Evolutionary conservation across 2,329 filamentous ascomycete genomes (phyloP), one percentile per base, ranked within the genome.

Genomic region (Paraphoma chrysanthemicola): DNA sequence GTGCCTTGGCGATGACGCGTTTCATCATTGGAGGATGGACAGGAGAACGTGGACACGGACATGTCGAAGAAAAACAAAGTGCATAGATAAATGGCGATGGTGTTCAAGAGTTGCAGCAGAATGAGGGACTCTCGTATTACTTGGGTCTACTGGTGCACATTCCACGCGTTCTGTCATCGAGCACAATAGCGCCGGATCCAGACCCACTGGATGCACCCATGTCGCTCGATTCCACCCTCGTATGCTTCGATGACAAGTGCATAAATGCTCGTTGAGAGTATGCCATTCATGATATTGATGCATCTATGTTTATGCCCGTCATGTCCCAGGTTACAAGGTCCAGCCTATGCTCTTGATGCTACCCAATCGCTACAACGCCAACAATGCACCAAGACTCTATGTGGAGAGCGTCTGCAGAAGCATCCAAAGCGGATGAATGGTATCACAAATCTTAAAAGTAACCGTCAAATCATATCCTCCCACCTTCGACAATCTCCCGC

Each of bases 401-500:
- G 33, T 36, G 33, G 14, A 36, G 33, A 36, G 33, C 33, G 10
- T 14, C 33, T 10, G 33, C 14, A 49, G 41, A 49, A 41, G 47
- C 16, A 18, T 16, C 30, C 16, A 23, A 41, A 42, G 38, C 31
- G 10, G 38, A 38, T 14, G 7, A 14, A 14, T 36, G 33, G 10
- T 36, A 14, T 36, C 33, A 36, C 33, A 36, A 36, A 36, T 36
- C 10, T 6, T 23, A 16, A 46, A 12, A 29, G 43, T 28, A 49
- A 49, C 12, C 12, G 16, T 28, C 16, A 31, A 14, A 30, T 57
- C 33, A 70, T 29, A 75, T 75, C 43, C 71, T 78, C 58, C 80
- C 81, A 0, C 86, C 85, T 58, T 85, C 82, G 9, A 91, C 83
- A 55, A 90, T 79, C 71, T 90, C 86, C 51, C 88, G 79, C 44